phyloP scores from a whole-genome alignment of 2,329 filamentous ascomycete species.

The Coniochaeta sp. region DNA sequence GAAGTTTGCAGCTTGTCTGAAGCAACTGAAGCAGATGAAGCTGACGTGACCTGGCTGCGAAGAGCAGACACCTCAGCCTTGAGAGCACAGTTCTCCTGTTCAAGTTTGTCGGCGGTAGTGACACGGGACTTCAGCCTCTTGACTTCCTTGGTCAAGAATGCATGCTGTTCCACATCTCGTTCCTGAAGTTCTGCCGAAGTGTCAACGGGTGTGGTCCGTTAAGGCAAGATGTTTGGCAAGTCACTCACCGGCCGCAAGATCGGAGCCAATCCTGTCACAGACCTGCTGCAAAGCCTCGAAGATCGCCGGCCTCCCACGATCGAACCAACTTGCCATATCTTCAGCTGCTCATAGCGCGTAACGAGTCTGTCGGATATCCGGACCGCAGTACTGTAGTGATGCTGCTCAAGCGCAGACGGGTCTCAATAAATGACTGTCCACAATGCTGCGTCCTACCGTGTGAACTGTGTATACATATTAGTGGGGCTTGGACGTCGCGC shows the following conservation, averaged over 20 bases:
- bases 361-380: not conserved
- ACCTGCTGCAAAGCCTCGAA: slow-evolving; percentile 30
- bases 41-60: slow-evolving; percentile 1
- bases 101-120: slow-evolving; percentile 25
- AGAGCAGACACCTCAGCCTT: slow-evolving; percentile 26
- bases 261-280: slow-evolving; percentile 31
- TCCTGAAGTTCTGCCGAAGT: slow-evolving; percentile 16
- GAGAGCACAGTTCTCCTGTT: slow-evolving; percentile 34
- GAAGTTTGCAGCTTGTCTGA: not conserved
- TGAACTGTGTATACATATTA: no score
- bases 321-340: slow-evolving; percentile 31
- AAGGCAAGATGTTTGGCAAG: not conserved
- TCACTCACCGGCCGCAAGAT: slow-evolving; percentile 26
- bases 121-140: slow-evolving; percentile 22
- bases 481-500: not conserved
- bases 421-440: no score
- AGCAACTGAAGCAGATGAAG: not conserved
- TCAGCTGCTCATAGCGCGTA: not conserved
- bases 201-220: not conserved
- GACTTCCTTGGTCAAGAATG: slow-evolving; percentile 23
- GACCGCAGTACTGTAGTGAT: not conserved
- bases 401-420: no score
- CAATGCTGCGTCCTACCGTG: not conserved
- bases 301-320: slow-evolving; percentile 28
- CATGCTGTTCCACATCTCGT: slow-evolving; percentile 12